Base-by-base conservation (phyloP, 2,329 filamentous ascomycete species). In the Aspergillus ruber region DNA sequence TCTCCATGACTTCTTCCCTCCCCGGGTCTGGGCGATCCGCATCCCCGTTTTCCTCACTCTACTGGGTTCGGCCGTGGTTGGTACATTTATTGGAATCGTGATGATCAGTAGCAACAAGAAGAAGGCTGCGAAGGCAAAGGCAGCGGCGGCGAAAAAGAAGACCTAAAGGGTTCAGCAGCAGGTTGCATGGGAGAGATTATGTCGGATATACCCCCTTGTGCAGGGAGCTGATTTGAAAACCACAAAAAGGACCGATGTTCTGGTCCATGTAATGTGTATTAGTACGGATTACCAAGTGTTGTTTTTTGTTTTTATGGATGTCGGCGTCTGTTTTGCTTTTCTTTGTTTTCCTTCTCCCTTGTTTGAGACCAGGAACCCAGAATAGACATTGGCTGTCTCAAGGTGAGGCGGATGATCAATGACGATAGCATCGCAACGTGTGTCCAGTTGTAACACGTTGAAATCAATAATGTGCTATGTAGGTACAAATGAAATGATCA, bases 61-160 rank as follows among this genome's bases (percentile, higher is more conserved):
- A 42, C 79, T 98, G 57, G 90, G 86, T 55, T 90, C 85, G 51
- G 90, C 93, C 50, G 90, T 98, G 50, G 91, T 98, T 52, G 93
- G 93, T 55, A 94, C 89, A 51, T 98, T 98, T 78, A 79, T 98
- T 58, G 86, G 87, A 62, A 84, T 95, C 66, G 91, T 98, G 65
- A 98, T 98, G 93, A 97, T 98, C 74, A 83, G 88, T 69, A 97
- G 91, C 79, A 96, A 96, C 78, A 81, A 86, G 70, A 97, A 97
- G 83, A 96, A 93, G 82, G 89, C 89, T 3, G 84, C 89, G 58
- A 98, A 97, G 81, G 86, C 86, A 54, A 90, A 90, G 73, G 85
- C 86, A 48, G 85, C 86, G 20, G 84, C 85, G 17, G 68, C 73
- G 36, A 89, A 88, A 78, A 95, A 95, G 83, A 93, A 94, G 25